Conservation (phyloP, 228 moss, liverwort and hornwort species). For the Sphagnum fallax region DNA sequence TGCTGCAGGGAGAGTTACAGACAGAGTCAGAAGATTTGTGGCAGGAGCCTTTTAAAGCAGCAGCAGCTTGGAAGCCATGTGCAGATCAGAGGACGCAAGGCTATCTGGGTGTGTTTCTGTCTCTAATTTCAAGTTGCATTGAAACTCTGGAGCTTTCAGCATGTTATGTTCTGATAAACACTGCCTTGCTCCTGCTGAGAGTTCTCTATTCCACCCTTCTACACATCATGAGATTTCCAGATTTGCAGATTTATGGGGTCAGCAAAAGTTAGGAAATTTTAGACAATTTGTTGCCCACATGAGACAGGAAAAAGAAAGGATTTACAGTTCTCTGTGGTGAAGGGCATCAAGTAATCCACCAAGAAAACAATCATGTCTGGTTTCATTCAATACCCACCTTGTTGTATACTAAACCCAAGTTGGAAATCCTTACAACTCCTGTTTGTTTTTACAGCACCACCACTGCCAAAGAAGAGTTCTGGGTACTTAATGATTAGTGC, state of each 20-base stretch:
- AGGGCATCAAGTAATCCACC: too few relatives aligned
- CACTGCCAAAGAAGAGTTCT: conserved; percentile 38
- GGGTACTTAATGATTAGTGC: conserved; percentile 86
- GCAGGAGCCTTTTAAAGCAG: conserved; percentile 53
- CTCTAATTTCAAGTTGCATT: neutral
- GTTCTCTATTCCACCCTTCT: too few relatives aligned
- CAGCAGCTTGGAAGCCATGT: conserved; percentile 71
- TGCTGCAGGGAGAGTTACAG: conserved; percentile 45
- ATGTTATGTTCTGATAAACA: neutral
- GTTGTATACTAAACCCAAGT: too few relatives aligned
- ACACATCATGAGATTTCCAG: too few relatives aligned
- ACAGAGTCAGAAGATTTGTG: conserved; percentile 66
- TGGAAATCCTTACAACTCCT: too few relatives aligned
- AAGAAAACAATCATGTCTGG: too few relatives aligned
- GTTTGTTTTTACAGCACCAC: conserved; percentile 37
- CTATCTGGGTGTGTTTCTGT: conserved; percentile 36
- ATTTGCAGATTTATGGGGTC: too few relatives aligned
- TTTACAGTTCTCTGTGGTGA: neutral
- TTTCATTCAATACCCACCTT: too few relatives aligned
- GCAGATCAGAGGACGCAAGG: conserved; percentile 31
- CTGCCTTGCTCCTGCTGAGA: too few relatives aligned
- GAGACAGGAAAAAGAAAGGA: neutral
- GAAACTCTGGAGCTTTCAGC: neutral
- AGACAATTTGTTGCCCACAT: too few relatives aligned
- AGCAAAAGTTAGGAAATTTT: too few relatives aligned